These are phyloP conservation scores for Phytophthora pluvialis DNA, from an alignment of 352 stramenopile species.

Conservation along the genomic window DNA sequence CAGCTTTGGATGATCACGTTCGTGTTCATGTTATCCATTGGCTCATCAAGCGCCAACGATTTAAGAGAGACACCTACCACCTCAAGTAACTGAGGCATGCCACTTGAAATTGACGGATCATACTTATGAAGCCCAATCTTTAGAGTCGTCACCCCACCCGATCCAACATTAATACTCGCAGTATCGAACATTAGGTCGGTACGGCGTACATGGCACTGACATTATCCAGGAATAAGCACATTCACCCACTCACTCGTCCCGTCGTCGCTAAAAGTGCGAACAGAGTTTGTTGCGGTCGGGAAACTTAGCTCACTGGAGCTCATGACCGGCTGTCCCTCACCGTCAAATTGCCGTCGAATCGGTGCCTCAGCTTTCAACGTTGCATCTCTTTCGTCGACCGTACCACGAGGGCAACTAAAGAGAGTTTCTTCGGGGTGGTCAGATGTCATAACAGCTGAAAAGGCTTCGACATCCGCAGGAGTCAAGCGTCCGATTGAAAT, in stretches of 20 bases:
- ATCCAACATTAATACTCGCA: neutral
- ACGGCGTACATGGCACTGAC: neutral
- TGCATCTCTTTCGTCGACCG: neutral
- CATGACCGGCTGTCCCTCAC: neutral
- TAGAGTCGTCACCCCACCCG: slow-evolving; percentile 2
- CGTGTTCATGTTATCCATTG: neutral
- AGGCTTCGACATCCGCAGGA: neutral
- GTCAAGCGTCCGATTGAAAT: neutral
- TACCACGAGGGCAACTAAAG: slow-evolving; percentile 2
- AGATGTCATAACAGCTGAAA: slow-evolving; percentile 2
- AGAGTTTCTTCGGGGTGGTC: slow-evolving; percentile 7
- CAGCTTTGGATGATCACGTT: slow-evolving; percentile 3
- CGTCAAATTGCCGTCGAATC: neutral
- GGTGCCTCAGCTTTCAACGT: neutral
- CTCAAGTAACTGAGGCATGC: slow-evolving; percentile 1
- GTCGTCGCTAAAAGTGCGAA: slow-evolving; percentile 13
- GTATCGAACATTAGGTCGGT: neutral
- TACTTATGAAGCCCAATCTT: slow-evolving; percentile 6
- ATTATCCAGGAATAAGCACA: slow-evolving; percentile 13
- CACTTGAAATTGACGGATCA: neutral
- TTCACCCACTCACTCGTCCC: slow-evolving; percentile 9
- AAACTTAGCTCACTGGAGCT: neutral
- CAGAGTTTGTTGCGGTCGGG: neutral
- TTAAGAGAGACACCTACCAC: slow-evolving; percentile 9
- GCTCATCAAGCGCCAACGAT: neutral